These are phyloP conservation scores for Boletus vermiculosoides DNA, from an alignment of 768 basidiomycete species.

Conservation along the genomic window DNA sequence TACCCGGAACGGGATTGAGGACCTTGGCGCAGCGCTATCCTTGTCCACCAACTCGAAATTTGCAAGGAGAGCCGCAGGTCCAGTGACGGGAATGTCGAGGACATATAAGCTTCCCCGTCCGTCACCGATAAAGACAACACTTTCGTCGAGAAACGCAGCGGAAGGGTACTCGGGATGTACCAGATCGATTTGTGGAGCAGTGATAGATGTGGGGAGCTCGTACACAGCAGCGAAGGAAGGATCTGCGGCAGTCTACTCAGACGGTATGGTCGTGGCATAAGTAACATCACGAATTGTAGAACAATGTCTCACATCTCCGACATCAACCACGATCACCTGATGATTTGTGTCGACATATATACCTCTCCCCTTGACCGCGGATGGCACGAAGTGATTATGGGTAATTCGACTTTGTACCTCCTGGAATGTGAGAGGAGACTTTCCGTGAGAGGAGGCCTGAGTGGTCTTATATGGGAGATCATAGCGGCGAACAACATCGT, in stretches of 20 bases:
- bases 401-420: conserved; percentile 83
- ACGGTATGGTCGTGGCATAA: conserved; percentile 12
- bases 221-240: conserved; percentile 58
- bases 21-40: conserved; percentile 20
- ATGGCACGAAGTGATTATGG: conserved; percentile 73
- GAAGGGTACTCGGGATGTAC: conserved; percentile 75
- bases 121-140: conserved; percentile 59
- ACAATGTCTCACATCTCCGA: conserved; percentile 52
- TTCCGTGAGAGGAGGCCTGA: conserved; percentile 57
- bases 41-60: conserved; percentile 44
- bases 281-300: background rate
- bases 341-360: conserved; percentile 68
- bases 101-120: conserved; percentile 69
- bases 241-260: conserved; percentile 47
- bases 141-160: conserved; percentile 51
- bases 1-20: conserved; percentile 39
- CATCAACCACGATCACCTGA: conserved; percentile 56
- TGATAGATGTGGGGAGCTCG: conserved; percentile 57
- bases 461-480: conserved; percentile 45
- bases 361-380: conserved; percentile 44
- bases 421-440: conserved; percentile 65
- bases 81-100: conserved; percentile 43
- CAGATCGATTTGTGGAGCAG: conserved; percentile 37
- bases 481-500: conserved; percentile 53
- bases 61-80: conserved; percentile 47